Percentiles rank a stretch among this genome's conserved stretches.
Conservation (phyloP, 2,329 filamentous ascomycete genomes). For the Talaromyces marneffei region DNA sequence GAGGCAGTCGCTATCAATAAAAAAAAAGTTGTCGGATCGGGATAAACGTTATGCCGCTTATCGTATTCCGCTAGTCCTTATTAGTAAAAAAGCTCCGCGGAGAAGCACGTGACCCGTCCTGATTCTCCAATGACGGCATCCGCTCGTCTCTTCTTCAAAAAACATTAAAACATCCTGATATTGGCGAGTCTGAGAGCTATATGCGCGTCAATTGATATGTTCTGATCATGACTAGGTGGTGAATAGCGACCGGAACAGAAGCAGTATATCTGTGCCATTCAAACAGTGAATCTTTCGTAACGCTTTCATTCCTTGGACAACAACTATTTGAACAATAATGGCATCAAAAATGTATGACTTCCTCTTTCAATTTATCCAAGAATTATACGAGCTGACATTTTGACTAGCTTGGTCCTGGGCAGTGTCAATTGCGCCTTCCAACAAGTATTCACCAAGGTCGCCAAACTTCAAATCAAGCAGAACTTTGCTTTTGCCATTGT, state of each 20-base stretch:
- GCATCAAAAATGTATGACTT: constrained; percentile 51
- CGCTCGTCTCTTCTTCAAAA: not conserved
- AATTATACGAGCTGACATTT: constrained; percentile 4
- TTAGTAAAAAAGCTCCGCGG: constrained; percentile 4
- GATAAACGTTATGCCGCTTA: constrained; percentile 33
- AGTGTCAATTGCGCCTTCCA: constrained; percentile 73
- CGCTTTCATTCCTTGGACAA: not conserved
- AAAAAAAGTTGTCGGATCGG: constrained; percentile 22
- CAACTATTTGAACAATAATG: constrained; percentile 36
- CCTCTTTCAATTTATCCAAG: not conserved
- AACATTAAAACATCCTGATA: not conserved
- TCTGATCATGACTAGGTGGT: too few species aligned
- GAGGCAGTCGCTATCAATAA: constrained; percentile 8
- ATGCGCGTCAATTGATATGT: not conserved
- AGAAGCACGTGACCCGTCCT: constrained; percentile 6
- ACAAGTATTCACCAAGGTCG: constrained; percentile 71
- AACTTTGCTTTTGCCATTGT: constrained; percentile 80
- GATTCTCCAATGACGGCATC: constrained; percentile 14
- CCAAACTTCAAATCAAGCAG: constrained; percentile 77
- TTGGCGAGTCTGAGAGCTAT: not conserved
- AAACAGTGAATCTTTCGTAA: not conserved
- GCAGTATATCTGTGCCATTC: not conserved
- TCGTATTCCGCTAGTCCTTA: constrained; percentile 9
- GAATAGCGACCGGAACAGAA: not conserved
- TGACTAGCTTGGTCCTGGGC: constrained; percentile 65